Base-by-base conservation (phyloP, 805 yeast species). In the Ogataea wickerhamii region DNA sequence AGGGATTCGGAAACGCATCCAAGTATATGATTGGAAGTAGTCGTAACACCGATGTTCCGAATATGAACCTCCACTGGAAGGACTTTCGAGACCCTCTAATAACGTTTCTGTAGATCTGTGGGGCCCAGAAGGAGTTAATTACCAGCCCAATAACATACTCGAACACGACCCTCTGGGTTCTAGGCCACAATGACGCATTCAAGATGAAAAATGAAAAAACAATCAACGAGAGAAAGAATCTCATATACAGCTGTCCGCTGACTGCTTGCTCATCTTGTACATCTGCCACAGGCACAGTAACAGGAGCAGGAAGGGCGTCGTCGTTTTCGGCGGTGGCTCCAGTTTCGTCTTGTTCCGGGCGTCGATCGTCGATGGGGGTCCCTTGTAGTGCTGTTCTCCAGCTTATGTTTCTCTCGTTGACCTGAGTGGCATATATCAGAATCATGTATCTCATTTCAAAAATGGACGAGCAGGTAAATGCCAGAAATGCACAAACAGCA, bases 101-200 rank as follows among this genome's bases (percentile, higher is more conserved):
- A 3, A 80, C 75, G 55, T 87, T 87, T 56, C 96, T 70, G 49
- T 79, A 80, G 29, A 86, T 81, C 59, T 89, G 98, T 2, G 97
- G 96, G 12, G 85, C 48, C 96, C 96, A 88, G 49, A 75, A 81
- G 1, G 95, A 83, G 56, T 79, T 83, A 20, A 82, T 49, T 1
- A 70, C 34, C 2, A 78, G 43, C 7, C 82, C 56, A 2, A 74
- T 61, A 4, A 72, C 36, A 39, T 73, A 77, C 54, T 87, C 96
- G 51, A 80, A 75, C 1, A 66, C 48, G 19, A 58, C 59, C 38
- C 95, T 63, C 26, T 74, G 63, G 14, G 56, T 63, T 16, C 67
- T 67, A 28, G 88, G 80, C 94, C 93, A 85, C 32, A 75, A 58
- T 2, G 70, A 52, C 10, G 82, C 71, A 48, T 75, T 78, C 34